Base-by-base conservation (phyloP, 2,329 filamentous ascomycete genomes). In the Venturia pyrina region DNA sequence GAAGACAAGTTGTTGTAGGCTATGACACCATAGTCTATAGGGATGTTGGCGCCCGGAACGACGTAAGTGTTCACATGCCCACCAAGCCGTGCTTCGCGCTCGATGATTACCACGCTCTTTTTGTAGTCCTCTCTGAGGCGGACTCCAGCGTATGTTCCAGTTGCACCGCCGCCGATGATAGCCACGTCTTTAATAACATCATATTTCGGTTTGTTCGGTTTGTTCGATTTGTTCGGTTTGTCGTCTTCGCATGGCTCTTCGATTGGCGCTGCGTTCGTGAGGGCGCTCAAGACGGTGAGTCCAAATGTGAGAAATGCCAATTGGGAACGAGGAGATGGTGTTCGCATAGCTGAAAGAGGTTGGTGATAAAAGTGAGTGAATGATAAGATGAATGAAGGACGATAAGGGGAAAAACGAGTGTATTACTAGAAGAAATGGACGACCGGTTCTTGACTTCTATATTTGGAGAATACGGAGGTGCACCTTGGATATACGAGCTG, bases 111-210 rank as follows among this genome's bases (percentile, higher is more conserved):
- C 48, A 69, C 53, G 48, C 63, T 69, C 19, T 50, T 62, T 41
- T 68, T 66, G 44, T 59, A 67, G 28, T 68, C 67, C 46, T 68
- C 65, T 11, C 48, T 46, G n/a, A 69, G 63, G 5, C 68, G 67
- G 5, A 69, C 62, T 56, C 64, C 68, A 15, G 67, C 68, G 60
- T 67, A 69, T 15, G 66, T 69, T 34, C 68, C 68, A 32, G 66
- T 61, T 19, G 67, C 67, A 10, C 68, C 68, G 13, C 59, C 67
- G 46, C 68, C 68, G n/a, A 69, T 41, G n/a, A 69, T 68, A 13
- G 62, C 66, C 32, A 69, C 50, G 50, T 69, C 37, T 60, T 44
- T 62, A n/a, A 48, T n/a, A 19, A 65, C 62, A n/a, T 50, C 46
- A 8, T 50, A 24, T 50, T 21, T n/a, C 10, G 46, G n/a, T 24